Percentiles rank a stretch among this genome's conserved stretches.
Evolutionary conservation across 345 rosid genomes (phyloP).

Genomic region (Excoecaria cochinchinensis): DNA sequence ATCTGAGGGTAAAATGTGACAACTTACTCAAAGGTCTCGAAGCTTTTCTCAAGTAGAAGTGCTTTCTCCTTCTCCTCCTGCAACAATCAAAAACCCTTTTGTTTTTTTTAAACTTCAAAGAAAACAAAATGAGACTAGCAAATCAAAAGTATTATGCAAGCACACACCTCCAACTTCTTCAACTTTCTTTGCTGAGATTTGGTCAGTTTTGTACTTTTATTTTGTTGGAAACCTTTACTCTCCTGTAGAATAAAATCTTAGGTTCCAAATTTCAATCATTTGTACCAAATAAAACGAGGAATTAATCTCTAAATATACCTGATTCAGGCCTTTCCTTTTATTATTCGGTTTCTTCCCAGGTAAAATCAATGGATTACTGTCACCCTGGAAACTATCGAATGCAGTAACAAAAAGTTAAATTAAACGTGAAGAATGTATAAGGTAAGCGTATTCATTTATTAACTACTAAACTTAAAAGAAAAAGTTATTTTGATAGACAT

Average conservation of each 20-base stretch:
- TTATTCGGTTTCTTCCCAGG: slow-evolving; percentile 44
- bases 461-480: neutral
- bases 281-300: neutral
- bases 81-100: neutral
- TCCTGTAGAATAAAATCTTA: slow-evolving; percentile 16
- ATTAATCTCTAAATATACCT: slow-evolving; percentile 29
- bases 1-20: neutral
- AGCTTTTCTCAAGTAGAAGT: slow-evolving; percentile 43
- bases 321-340: slow-evolving; percentile 33
- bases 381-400: slow-evolving; percentile 36
- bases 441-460: neutral
- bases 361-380: slow-evolving; percentile 55
- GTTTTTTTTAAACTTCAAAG: neutral
- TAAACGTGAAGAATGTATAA: neutral
- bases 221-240: slow-evolving; percentile 22
- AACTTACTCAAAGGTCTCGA: slow-evolving; percentile 59
- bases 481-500: too few relatives aligned
- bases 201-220: slow-evolving; percentile 32
- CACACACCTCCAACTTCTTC: slow-evolving; percentile 64
- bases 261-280: neutral
- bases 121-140: slow-evolving; percentile 9
- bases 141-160: neutral
- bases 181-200: slow-evolving; percentile 67
- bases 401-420: neutral
- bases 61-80: slow-evolving; percentile 66